Evolutionary conservation across 441 rosid genomes (phyloP).

Genomic region (Gossypium davidsonii): DNA sequence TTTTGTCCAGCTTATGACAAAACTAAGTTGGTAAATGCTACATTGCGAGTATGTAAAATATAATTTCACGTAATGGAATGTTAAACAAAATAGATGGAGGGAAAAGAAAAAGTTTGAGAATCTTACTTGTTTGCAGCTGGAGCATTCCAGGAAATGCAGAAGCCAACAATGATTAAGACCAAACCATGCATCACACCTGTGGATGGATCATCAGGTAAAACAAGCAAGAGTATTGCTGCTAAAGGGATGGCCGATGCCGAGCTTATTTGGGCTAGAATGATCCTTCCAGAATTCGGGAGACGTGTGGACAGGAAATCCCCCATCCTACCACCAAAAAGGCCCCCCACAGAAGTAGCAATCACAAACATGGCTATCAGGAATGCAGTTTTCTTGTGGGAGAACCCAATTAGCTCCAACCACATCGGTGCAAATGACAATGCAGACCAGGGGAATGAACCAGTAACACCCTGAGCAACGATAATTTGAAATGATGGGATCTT

Average conservation of each 20-base stretch:
- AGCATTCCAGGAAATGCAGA: conserved; percentile 64
- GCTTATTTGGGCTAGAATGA: conserved; percentile 74
- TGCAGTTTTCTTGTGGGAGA: conserved; percentile 66
- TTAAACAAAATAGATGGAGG: background rate
- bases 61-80: background rate
- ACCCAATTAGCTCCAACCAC: conserved; percentile 83
- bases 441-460: conserved; percentile 81
- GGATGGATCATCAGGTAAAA: conserved; percentile 67
- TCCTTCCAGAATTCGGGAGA: conserved; percentile 69
- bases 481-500: conserved; percentile 69
- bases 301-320: conserved; percentile 59
- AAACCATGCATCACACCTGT: conserved; percentile 40
- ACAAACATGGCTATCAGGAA: conserved; percentile 53
- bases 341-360: conserved; percentile 59
- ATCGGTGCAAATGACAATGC: conserved; percentile 75
- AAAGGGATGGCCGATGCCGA: conserved; percentile 76
- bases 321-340: conserved; percentile 79
- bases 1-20: background rate
- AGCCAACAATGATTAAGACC: conserved; percentile 37
- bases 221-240: conserved; percentile 64
- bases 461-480: conserved; percentile 75
- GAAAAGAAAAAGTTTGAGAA: background rate
- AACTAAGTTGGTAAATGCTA: background rate
- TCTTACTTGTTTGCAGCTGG: conserved; percentile 66
- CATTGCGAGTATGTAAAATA: background rate